Evolutionary conservation across 345 rosid genomes (phyloP), one percentile per base, ranked within the genome.

Genomic region (Garcia nutans): DNA sequence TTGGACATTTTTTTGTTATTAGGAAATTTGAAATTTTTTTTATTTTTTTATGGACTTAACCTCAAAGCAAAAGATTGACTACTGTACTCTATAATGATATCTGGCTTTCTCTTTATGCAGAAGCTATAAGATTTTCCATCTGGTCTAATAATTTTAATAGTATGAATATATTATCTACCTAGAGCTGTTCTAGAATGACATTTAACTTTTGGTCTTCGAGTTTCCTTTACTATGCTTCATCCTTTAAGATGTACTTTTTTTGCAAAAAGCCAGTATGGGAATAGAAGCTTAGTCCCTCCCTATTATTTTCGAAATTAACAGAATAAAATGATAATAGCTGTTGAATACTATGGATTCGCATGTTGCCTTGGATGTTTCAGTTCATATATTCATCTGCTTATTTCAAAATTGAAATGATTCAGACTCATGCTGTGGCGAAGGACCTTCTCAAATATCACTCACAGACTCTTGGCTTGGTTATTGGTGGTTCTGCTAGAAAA

Each of bases 401-500:
- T 24, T 71, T 77, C 20, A 22, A 68, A 28, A n/a, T 73, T 71
- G 31, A 55, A 73, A 55, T 74, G 58, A 44, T 77, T 72, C 78
- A 96, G 98, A 89, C 97, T 24, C 97, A 93, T 85, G 93, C 89
- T 59, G 98, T 96, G 69, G 98, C 97, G 31, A 85, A 89, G 81
- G 99, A 93, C 82, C 94, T 96, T 74, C 93, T 96, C 68, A 88
- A 91, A 84, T 84, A 90, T 71, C 99, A 92, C 74, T 92, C 99
- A 15, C 94, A 77, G 82, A 89, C 97, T 10, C 97, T 85, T 68
- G 89, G 92, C 73, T 79, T 96, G 90, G 97, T 96, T 76, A 91
- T 96, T 77, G 99, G 97, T 73, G 98, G 98, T 73, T 81, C 95
- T 77, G 86, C 90, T 68, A 86, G 98, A 83, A 88, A 84, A 85